Conservation (phyloP, 1,284 basidiomycete species). For the Meripilus lineatus region DNA sequence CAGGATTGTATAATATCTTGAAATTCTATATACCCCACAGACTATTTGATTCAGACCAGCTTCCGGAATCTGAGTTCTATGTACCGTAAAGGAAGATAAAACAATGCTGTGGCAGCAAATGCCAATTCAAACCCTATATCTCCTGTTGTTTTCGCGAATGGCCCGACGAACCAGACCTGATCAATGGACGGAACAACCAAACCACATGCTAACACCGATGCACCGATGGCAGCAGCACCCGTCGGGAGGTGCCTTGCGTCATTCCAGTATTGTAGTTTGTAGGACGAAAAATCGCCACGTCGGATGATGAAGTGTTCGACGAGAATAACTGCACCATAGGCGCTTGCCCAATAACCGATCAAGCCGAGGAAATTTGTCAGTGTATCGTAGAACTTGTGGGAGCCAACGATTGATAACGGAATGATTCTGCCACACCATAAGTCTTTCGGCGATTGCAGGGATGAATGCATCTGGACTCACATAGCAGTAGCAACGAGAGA, state of each 20-base stretch:
- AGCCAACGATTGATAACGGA: slow-evolving; percentile 63
- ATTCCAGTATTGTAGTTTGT: slow-evolving; percentile 55
- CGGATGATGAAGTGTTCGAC: slow-evolving; percentile 65
- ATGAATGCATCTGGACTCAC: slow-evolving; percentile 35
- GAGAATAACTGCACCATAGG: slow-evolving; percentile 55
- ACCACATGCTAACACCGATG: slow-evolving; percentile 45
- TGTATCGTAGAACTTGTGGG: slow-evolving; percentile 60
- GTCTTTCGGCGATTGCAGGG: neutral
- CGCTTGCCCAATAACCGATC: slow-evolving; percentile 70
- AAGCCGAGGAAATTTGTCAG: slow-evolving; percentile 67
- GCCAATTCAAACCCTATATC: slow-evolving; percentile 79
- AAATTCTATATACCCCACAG: no score
- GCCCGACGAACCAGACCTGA: slow-evolving; percentile 71
- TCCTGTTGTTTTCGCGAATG: slow-evolving; percentile 62
- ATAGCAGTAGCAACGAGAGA: slow-evolving; percentile 79
- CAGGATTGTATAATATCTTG: no score
- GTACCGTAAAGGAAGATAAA: slow-evolving; percentile 54
- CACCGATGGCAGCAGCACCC: slow-evolving; percentile 57
- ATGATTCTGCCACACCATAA: slow-evolving; percentile 27
- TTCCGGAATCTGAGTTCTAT: slow-evolving; percentile 15
- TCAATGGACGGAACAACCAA: slow-evolving; percentile 67
- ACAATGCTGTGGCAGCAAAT: slow-evolving; percentile 44
- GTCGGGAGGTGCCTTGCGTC: slow-evolving; percentile 48
- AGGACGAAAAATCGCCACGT: slow-evolving; percentile 41
- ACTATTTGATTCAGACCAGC: slow-evolving; percentile 22